Base-by-base conservation (phyloP, 2,329 filamentous ascomycete species). In the Knufia petricola region DNA sequence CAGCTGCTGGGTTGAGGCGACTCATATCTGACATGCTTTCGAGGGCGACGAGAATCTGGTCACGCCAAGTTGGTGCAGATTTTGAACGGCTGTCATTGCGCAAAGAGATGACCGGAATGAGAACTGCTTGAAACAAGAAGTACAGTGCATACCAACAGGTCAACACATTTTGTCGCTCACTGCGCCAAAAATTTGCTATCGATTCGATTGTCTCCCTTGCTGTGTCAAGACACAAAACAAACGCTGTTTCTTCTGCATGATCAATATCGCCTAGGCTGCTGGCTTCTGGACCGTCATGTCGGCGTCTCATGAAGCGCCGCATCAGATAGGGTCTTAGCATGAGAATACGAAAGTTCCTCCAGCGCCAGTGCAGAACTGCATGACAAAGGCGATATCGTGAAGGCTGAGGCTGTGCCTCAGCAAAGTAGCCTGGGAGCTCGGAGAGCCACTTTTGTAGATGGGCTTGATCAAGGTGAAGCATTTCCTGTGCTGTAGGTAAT, bases 141-240 rank as follows among this genome's bases (percentile, higher is more conserved):
- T 70, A 69, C 60, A 70, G 59, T 58, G 67, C 66, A 52, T 71
- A 70, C 68, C 67, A 70, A 39, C 63, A 65, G 13, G 64, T 64
- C 28, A 71, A 53, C 47, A 66, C 61, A 2, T 66, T 67, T 48
- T 64, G 65, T 40, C 64, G 58, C 39, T 65, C 61, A 21, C 61
- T 63, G 32, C 62, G 59, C 59, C 69, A 64, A 46, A 64, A 70
- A 24, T 67, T 63, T 1, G 62, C 63, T 41, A 70, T 69, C 2
- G 64, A 66, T 2, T 61, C 57, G 28, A 70, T 69, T 2, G 66
- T 68, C 24, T 66, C 52, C 3, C 63, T 59, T 1, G 68, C 66
- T 46, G 65, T 65, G 24, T 66, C 61, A 8, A 70, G 57, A 36
- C 48, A 50, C 30, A 15, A 28, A 42, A 15, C 40, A 38, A 50